Conservation (phyloP, 768 basidiomycete species). For the Amanita molliuscula region DNA sequence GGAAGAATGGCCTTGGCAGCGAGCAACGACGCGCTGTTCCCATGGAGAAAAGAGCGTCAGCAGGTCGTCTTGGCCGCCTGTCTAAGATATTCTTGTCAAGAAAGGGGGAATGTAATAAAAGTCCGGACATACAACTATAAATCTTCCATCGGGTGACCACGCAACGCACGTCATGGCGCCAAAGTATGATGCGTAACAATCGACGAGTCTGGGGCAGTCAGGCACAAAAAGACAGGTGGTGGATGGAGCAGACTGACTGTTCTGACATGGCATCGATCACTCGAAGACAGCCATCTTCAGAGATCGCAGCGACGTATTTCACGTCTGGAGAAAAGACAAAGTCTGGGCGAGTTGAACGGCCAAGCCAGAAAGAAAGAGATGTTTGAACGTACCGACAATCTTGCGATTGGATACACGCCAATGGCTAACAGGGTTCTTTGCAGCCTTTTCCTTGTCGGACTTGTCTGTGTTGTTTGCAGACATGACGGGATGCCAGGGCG, state of each 20-base stretch:
- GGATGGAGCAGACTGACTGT: conserved; percentile 40
- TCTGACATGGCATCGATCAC: conserved; percentile 85
- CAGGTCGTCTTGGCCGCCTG: conserved; percentile 95
- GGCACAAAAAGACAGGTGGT: not conserved
- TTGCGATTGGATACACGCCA: conserved; percentile 70
- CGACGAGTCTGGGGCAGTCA: conserved; percentile 54
- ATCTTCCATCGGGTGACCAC: conserved; percentile 94
- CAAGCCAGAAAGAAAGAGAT: not conserved
- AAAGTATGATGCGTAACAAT: conserved; percentile 93
- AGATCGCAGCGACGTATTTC: conserved; percentile 79
- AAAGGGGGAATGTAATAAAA: not conserved
- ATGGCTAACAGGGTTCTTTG: conserved; percentile 85
- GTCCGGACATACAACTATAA: conserved; percentile 59
- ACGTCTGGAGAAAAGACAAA: conserved; percentile 93
- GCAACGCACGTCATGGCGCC: conserved; percentile 83
- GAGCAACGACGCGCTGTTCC: conserved; percentile 89
- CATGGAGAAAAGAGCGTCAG: conserved; percentile 90
- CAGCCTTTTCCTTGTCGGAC: conserved; percentile 59
- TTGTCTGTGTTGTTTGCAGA: conserved; percentile 30
- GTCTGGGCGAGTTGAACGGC: conserved; percentile 31
- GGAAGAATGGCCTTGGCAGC: conserved; percentile 95
- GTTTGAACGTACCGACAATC: conserved; percentile 59
- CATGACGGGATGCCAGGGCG: conserved; percentile 75
- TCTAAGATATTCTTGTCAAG: conserved; percentile 31
- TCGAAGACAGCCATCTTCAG: conserved; percentile 86